Percentiles rank a stretch among this genome's conserved stretches.
Conservation (phyloP, 768 basidiomycete genomes). For the Amanita phalloides region DNA sequence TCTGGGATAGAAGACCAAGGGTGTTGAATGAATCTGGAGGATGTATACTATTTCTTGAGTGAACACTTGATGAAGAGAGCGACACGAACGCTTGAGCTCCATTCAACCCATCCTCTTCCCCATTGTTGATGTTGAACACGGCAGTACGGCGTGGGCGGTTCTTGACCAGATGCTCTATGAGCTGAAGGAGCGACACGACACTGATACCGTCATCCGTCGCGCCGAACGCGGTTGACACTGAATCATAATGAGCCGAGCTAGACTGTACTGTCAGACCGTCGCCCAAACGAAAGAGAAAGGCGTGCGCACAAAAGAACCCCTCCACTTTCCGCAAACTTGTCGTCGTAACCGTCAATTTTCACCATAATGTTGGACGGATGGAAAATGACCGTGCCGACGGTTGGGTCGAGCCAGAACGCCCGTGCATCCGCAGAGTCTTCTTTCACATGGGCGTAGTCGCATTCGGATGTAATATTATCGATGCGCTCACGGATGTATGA, state of each 20-base stretch:
- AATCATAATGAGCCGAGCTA: constrained; percentile 70
- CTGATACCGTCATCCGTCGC: constrained; percentile 77
- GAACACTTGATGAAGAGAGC: neutral
- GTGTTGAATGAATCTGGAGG: constrained; percentile 53
- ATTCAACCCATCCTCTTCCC: constrained; percentile 68
- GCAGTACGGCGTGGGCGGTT: constrained; percentile 48
- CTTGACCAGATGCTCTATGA: constrained; percentile 43
- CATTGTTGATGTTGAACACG: constrained; percentile 81
- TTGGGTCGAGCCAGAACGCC: constrained; percentile 3
- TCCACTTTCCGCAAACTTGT: constrained; percentile 17
- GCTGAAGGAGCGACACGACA: constrained; percentile 51
- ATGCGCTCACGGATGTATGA: constrained; percentile 48
- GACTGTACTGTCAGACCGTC: neutral
- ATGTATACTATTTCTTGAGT: neutral
- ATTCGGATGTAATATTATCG: constrained; percentile 27
- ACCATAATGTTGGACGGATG: constrained; percentile 62
- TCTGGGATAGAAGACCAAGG: constrained; percentile 60
- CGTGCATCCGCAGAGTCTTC: constrained; percentile 27
- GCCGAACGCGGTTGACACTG: constrained; percentile 65
- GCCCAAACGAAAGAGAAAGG: neutral
- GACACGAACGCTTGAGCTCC: constrained; percentile 51
- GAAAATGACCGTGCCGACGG: constrained; percentile 34
- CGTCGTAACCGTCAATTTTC: constrained; percentile 45
- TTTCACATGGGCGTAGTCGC: constrained; percentile 37
- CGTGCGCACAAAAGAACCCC: constrained; percentile 41